Evolutionary conservation across 257 asterid species (phyloP).

Genomic region (Solanum pimpinellifolium): DNA sequence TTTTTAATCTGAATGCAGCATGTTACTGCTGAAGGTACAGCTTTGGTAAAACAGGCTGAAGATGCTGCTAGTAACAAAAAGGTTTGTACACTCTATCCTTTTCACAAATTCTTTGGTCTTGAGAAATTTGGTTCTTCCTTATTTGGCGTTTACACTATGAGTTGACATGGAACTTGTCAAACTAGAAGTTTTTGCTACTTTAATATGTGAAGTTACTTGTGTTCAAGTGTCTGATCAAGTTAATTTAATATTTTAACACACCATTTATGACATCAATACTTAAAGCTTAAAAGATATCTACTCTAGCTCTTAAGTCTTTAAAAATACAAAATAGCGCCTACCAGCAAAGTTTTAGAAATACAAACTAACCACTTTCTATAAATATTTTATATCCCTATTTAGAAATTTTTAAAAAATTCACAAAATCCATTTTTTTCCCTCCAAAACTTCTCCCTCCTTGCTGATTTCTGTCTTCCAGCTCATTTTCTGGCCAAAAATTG

Average conservation of each 20-base stretch:
- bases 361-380: neutral
- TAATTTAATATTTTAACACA: neutral
- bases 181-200: neutral
- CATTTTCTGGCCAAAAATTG: neutral
- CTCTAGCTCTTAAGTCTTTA: neutral
- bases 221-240: neutral
- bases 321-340: neutral
- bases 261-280: neutral
- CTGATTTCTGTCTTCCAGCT: neutral
- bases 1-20: conserved; percentile 30
- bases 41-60: conserved; percentile 91
- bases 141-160: neutral
- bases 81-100: conserved; percentile 25
- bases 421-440: neutral
- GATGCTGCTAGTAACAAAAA: conserved; percentile 92
- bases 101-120: neutral
- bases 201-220: neutral
- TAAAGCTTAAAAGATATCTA: neutral
- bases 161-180: neutral
- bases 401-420: neutral
- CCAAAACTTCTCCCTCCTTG: neutral
- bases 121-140: neutral
- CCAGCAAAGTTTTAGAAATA: neutral
- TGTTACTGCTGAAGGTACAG: conserved; percentile 93
- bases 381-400: neutral